Evolutionary conservation across 306 rosid genomes (phyloP).

Genomic region (Rosa multiflora): DNA sequence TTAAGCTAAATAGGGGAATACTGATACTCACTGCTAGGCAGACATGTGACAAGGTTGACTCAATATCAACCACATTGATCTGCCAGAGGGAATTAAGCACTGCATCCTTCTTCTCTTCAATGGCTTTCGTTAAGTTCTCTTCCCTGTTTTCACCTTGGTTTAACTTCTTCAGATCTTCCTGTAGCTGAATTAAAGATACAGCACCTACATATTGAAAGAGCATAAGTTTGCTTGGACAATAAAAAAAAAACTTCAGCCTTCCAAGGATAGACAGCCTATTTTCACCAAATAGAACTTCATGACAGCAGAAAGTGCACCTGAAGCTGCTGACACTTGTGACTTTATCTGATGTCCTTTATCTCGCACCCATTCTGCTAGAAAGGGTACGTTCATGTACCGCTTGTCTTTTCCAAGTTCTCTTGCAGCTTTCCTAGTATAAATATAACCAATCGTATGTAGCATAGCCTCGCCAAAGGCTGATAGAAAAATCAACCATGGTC

Average conservation of each 20-base stretch:
- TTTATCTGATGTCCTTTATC: constrained; percentile 91
- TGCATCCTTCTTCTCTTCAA: constrained; percentile 80
- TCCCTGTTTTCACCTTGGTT: constrained; percentile 66
- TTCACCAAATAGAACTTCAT: constrained; percentile 23
- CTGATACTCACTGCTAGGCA: constrained; percentile 77
- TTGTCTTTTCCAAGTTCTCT: constrained; percentile 83
- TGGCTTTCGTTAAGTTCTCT: constrained; percentile 57
- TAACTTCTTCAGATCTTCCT: constrained; percentile 79
- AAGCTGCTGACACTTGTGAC: constrained; percentile 96
- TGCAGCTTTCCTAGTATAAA: constrained; percentile 80
- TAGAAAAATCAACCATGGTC: constrained; percentile 20
- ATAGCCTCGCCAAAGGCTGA: constrained; percentile 98
- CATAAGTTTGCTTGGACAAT: constrained; percentile 24
- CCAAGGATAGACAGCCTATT: not conserved
- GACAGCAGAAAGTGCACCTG: constrained; percentile 50
- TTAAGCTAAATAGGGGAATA: constrained; percentile 27
- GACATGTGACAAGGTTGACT: constrained; percentile 80
- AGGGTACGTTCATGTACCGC: constrained; percentile 81
- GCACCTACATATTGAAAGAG: constrained; percentile 58
- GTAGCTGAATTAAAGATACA: constrained; percentile 85
- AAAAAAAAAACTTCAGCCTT: constrained; percentile 17
- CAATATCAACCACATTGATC: constrained; percentile 92
- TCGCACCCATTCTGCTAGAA: constrained; percentile 95
- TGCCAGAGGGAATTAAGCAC: constrained; percentile 89
- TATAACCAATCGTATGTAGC: constrained; percentile 96